Evolutionary conservation across 176 grass and related monocot species (phyloP).

Genomic region (Raddia distichophylla): DNA sequence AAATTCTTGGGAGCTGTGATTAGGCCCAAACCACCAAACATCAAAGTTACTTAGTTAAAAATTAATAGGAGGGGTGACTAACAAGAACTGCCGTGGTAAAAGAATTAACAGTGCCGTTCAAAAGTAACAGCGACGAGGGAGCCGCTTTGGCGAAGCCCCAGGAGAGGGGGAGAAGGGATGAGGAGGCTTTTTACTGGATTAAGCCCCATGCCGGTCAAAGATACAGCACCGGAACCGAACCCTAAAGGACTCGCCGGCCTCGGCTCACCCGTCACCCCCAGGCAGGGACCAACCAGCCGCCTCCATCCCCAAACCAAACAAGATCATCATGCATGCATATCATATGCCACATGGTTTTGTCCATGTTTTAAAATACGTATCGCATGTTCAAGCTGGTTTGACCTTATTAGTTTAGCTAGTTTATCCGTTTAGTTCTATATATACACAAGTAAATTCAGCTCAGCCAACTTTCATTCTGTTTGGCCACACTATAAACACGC

Average conservation of each 20-base stretch:
- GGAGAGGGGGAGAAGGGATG: not conserved
- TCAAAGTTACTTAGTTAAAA: not conserved
- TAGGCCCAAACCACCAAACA: not conserved
- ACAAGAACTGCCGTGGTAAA: too few species aligned
- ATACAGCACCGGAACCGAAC: slow-evolving; percentile 20
- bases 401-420: too few species aligned
- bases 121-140: not conserved
- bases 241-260: not conserved
- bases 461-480: too few species aligned
- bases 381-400: too few species aligned
- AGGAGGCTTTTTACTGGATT: not conserved
- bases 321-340: not conserved
- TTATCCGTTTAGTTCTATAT: too few species aligned
- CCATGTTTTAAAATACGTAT: too few species aligned
- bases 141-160: slow-evolving; percentile 51
- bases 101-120: not conserved
- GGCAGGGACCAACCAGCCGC: not conserved
- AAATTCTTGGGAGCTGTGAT: slow-evolving; percentile 4
- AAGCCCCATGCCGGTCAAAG: slow-evolving; percentile 51
- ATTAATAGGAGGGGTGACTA: too few species aligned
- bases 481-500: too few species aligned
- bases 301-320: not conserved
- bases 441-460: too few species aligned
- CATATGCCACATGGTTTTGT: too few species aligned
- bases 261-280: not conserved